A percentile compares a stretch with the other conserved stretches of the same genome.
phyloP scores from a whole-genome alignment of 371 early-diverging fungal genomes.

The Rhizopus arrhizus region DNA sequence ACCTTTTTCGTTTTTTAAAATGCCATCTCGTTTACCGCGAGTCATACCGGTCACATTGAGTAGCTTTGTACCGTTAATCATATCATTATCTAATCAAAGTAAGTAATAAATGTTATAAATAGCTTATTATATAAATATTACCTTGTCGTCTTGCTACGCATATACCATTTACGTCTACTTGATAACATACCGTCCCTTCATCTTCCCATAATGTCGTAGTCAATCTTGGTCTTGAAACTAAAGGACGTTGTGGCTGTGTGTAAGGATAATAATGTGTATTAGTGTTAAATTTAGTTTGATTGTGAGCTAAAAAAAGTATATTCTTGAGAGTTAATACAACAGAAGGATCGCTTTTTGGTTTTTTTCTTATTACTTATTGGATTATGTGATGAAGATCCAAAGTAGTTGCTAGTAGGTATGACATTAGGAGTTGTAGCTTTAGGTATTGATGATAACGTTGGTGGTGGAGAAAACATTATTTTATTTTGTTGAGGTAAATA shows the following conservation, averaged over 20 bases:
- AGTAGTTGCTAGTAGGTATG: no score
- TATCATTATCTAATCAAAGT: conserved; percentile 62
- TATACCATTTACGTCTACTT: conserved; percentile 76
- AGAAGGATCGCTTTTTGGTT: no score
- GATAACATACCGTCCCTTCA: conserved; percentile 77
- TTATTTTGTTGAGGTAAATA: no score
- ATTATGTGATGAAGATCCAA: no score
- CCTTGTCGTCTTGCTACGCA: conserved; percentile 79
- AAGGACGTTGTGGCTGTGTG: conserved; percentile 21
- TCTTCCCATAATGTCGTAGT: conserved; percentile 86
- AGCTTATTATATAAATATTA: conserved; percentile 27
- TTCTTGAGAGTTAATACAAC: no score
- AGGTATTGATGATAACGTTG: no score
- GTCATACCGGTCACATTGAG: conserved; percentile 84
- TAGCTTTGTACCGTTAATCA: conserved; percentile 83
- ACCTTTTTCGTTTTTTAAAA: conserved; percentile 83
- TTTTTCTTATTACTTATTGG: no score
- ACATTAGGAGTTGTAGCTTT: no score
- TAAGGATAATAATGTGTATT: no score
- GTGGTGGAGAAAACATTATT: no score
- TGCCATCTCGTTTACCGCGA: conserved; percentile 82
- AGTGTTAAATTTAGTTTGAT: no score
- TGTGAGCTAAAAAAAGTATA: no score
- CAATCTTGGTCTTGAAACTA: conserved; percentile 56
- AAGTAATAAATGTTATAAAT: conserved; percentile 1